A percentile compares a stretch with the other conserved stretches of the same genome.
These are phyloP conservation scores for Trichoderma aggressivum DNA, from an alignment of 2,329 filamentous ascomycete species.

Conservation along the genomic window DNA sequence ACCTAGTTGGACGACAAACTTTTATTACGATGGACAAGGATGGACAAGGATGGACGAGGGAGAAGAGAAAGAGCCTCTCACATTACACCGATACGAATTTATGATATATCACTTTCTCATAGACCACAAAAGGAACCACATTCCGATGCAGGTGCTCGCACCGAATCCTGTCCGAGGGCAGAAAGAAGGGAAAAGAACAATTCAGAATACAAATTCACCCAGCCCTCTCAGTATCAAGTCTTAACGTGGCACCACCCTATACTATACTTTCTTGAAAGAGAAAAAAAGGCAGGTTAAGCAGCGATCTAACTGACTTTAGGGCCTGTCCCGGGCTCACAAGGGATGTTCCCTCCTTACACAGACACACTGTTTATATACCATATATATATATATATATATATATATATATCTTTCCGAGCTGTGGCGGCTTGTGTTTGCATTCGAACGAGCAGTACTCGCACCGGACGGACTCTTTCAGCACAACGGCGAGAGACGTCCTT, in stretches of 20 bases:
- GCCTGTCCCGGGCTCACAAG: slow-evolving; percentile 11
- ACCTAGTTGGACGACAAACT: background rate
- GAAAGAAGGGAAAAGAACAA: background rate
- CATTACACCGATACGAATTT: slow-evolving; percentile 4
- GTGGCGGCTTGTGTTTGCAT: background rate
- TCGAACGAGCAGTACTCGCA: background rate
- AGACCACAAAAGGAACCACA: background rate
- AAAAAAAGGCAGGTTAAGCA: background rate
- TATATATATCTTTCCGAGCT: background rate
- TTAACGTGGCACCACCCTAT: background rate
- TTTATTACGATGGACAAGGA: background rate
- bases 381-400: background rate
- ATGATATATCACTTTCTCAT: slow-evolving; percentile 13
- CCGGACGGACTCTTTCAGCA: background rate
- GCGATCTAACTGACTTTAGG: slow-evolving; percentile 16
- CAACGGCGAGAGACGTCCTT: background rate
- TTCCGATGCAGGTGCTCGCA: background rate
- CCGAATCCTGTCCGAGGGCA: background rate
- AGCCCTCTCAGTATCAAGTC: background rate
- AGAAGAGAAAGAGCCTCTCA: background rate
- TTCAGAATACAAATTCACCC: background rate
- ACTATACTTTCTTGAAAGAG: background rate
- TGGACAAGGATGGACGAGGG: background rate
- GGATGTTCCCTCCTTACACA: background rate
- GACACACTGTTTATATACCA: too few relatives aligned